phyloP scores from a whole-genome alignment of 2,329 filamentous ascomycete genomes.

The Botryotinia narcissicola region DNA sequence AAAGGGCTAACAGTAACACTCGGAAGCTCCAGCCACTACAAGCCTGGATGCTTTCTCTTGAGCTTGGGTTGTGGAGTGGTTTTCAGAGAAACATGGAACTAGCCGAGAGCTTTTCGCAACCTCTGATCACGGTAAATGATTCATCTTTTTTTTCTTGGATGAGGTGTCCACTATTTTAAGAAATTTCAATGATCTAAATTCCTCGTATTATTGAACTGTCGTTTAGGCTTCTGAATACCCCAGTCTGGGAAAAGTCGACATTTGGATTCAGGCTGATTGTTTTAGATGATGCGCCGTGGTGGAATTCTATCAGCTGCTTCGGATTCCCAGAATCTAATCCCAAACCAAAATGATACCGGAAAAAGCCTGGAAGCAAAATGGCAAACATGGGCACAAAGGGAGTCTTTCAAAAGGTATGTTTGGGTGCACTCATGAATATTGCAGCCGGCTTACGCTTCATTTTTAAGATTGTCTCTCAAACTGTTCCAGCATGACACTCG shows the following conservation, averaged over 20 bases:
- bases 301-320: not conserved
- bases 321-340: not conserved
- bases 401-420: slow-evolving; percentile 1
- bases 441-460: not conserved
- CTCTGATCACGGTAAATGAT: not conserved
- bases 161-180: not conserved
- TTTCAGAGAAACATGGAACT: not conserved
- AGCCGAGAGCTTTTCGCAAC: not conserved
- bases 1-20: not conserved
- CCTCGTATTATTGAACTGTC: not conserved
- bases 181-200: not conserved
- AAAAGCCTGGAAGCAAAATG: not conserved
- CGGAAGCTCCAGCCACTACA: not conserved
- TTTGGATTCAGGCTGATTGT: not conserved
- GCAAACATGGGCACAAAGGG: not conserved
- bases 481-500: not conserved
- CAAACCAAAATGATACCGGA: not conserved
- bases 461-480: not conserved
- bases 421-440: not conserved
- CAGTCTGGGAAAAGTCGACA: not conserved
- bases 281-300: not conserved
- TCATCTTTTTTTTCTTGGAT: not conserved
- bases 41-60: not conserved
- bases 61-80: not conserved
- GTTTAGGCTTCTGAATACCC: not conserved